Conservation (phyloP, 805 yeast species). For the Starmerella powellii region DNA sequence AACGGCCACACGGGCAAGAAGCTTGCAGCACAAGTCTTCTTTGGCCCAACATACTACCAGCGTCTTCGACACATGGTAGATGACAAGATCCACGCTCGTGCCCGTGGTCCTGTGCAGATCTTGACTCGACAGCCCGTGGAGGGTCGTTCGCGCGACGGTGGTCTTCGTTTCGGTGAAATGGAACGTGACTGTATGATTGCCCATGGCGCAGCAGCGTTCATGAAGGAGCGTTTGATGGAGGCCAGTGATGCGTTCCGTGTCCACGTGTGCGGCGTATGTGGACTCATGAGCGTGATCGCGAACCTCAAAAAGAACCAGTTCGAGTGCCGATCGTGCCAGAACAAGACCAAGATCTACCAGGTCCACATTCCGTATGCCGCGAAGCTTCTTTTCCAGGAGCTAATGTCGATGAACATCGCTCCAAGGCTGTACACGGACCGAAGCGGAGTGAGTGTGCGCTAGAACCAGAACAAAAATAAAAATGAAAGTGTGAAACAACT, state of each 20-base stretch:
- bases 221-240: conserved; percentile 96
- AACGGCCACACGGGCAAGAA: conserved; percentile 98
- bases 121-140: conserved; percentile 97
- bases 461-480: background rate
- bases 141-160: conserved; percentile 99
- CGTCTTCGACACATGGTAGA: conserved; percentile 98
- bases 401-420: conserved; percentile 98
- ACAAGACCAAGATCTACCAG: conserved; percentile 95
- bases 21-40: conserved; percentile 94
- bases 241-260: conserved; percentile 98
- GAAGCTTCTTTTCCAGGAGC: conserved; percentile 91
- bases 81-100: conserved; percentile 97
- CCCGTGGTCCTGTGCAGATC: conserved; percentile 97
- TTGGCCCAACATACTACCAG: conserved; percentile 99
- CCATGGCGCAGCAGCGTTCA: conserved; percentile 97
- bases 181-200: conserved; percentile 99
- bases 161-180: conserved; percentile 98
- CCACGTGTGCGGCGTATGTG: conserved; percentile 96
- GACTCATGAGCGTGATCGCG: conserved; percentile 95
- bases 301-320: conserved; percentile 94
- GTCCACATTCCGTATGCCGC: conserved; percentile 98
- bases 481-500: background rate
- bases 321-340: conserved; percentile 97
- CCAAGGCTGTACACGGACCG: conserved; percentile 95
- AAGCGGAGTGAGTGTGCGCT: conserved; percentile 40